Evolutionary conservation across 495 filamentous ascomycete species (phyloP).

Genomic region (Aspergillus conjunctus): DNA sequence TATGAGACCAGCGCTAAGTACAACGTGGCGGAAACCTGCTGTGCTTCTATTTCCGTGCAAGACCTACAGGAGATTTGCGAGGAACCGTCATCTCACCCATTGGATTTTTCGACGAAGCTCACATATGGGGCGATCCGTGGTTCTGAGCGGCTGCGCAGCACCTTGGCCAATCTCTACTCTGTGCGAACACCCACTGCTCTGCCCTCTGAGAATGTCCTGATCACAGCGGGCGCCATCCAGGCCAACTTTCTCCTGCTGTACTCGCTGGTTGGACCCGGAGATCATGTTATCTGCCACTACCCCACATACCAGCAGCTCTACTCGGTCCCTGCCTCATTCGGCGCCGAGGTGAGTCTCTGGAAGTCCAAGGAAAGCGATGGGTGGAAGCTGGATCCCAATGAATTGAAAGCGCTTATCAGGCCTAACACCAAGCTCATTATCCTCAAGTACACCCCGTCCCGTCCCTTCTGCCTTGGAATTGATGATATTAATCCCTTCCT

Average conservation of each 20-base stretch:
- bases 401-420: constrained; percentile 67
- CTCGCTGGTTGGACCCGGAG: constrained; percentile 71
- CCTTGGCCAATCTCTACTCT: constrained; percentile 68
- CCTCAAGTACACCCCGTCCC: constrained; percentile 52
- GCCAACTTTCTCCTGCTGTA: constrained; percentile 83
- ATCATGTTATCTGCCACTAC: constrained; percentile 88
- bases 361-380: constrained; percentile 63
- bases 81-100: constrained; percentile 47
- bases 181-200: constrained; percentile 52
- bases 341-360: constrained; percentile 83
- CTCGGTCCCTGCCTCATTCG: constrained; percentile 71
- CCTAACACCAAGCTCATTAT: constrained; percentile 77
- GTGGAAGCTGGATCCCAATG: constrained; percentile 68
- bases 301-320: constrained; percentile 92
- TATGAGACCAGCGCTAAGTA: constrained; percentile 74
- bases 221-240: constrained; percentile 79
- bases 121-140: constrained; percentile 75
- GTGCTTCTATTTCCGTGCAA: constrained; percentile 75
- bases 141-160: constrained; percentile 61
- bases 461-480: background rate
- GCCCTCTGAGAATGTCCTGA: constrained; percentile 67
- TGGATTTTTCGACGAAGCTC: constrained; percentile 53
- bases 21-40: constrained; percentile 89
- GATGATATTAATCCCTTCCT: background rate
- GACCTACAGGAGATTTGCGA: constrained; percentile 64